A percentile compares a stretch with the other conserved stretches of the same genome.
Evolutionary conservation across 768 basidiomycete genomes (phyloP).

Genomic region (Boletus rubroflammeus): DNA sequence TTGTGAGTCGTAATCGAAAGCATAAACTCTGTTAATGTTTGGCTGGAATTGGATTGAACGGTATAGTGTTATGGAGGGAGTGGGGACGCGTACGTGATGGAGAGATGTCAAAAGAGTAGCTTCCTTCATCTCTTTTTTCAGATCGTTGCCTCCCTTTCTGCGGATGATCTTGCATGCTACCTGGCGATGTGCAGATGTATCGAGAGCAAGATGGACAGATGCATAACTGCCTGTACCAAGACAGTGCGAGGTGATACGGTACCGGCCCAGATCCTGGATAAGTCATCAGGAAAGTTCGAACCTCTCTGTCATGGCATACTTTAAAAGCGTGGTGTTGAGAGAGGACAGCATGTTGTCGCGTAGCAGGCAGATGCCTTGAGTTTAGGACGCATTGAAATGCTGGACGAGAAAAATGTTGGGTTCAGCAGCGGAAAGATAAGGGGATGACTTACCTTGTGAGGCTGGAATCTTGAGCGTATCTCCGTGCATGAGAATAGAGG

Average conservation of each 20-base stretch:
- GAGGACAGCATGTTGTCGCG: constrained; percentile 58
- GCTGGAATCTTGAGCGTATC: constrained; percentile 66
- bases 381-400: constrained; percentile 66
- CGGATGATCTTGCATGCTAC: constrained; percentile 84
- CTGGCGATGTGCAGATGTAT: constrained; percentile 59
- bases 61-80: neutral
- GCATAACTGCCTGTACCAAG: constrained; percentile 82
- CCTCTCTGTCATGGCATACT: constrained; percentile 31
- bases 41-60: constrained; percentile 43
- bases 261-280: constrained; percentile 57
- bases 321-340: constrained; percentile 53
- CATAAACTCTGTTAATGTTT: constrained; percentile 76
- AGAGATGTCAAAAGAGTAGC: constrained; percentile 68
- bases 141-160: constrained; percentile 43
- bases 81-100: constrained; percentile 53
- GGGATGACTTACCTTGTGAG: constrained; percentile 48
- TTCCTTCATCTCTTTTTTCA: constrained; percentile 67
- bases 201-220: constrained; percentile 74
- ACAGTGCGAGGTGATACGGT: constrained; percentile 73
- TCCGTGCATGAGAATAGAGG: constrained; percentile 74
- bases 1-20: constrained; percentile 57
- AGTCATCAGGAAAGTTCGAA: neutral
- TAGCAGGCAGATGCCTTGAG: constrained; percentile 47
- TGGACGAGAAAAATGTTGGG: constrained; percentile 22
- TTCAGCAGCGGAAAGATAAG: neutral